Conservation (phyloP, 768 basidiomycete genomes). For the Boletus vermiculosoides region DNA sequence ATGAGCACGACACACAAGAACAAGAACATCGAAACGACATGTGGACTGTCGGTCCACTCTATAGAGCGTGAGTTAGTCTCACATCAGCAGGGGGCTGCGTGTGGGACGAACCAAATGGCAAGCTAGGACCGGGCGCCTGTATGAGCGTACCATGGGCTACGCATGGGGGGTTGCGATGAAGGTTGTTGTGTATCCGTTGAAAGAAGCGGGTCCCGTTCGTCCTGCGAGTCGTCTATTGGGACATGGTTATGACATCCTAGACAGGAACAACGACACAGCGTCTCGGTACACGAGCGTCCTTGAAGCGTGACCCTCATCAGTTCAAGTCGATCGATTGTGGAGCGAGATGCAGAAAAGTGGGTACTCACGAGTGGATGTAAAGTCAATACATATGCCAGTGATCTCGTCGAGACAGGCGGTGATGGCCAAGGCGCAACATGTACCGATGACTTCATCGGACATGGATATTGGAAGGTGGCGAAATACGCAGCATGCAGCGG, state of each 20-base stretch:
- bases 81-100: not conserved
- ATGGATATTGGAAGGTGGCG: not conserved
- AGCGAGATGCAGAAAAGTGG: no score
- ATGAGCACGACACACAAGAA: not conserved
- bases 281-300: slow-evolving; percentile 28
- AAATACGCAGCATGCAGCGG: no score
- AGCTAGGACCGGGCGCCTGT: no score
- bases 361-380: slow-evolving; percentile 23
- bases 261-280: slow-evolving; percentile 25
- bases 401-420: slow-evolving; percentile 25
- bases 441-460: not conserved
- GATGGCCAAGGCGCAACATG: slow-evolving; percentile 18
- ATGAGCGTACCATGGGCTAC: not conserved
- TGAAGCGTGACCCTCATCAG: not conserved
- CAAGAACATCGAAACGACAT: not conserved
- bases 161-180: slow-evolving; percentile 26
- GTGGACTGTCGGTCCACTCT: not conserved
- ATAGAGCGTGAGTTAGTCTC: not conserved
- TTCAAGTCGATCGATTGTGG: not conserved
- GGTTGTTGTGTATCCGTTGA: slow-evolving; percentile 20
- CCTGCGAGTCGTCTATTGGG: slow-evolving; percentile 5
- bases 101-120: not conserved
- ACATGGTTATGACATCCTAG: not conserved
- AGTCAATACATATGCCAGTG: slow-evolving; percentile 24
- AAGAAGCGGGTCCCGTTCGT: slow-evolving; percentile 25